Percentiles rank a stretch among this genome's conserved stretches.
These are phyloP conservation scores for Zea mays DNA, from an alignment of 176 grass and related monocot species.

Conservation along the genomic window Zm-B73-REFERENCE-NAM-5.0 NC_050103.1:181010001-181010500, in stretches of 20 bases:
- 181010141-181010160: neutral
- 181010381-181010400: neutral
- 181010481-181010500: neutral
- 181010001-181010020: neutral
- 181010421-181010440: neutral
- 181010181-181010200: constrained; percentile 5
- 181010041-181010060: neutral
- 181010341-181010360: constrained; percentile 30
- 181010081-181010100: constrained; percentile 8
- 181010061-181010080: neutral
- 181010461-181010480: neutral
- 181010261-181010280: constrained; percentile 10
- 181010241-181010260: neutral
- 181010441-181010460: neutral
- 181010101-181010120: neutral
- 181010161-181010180: neutral
- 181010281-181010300: constrained; percentile 15
- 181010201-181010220: constrained; percentile 10
- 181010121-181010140: constrained; percentile 1
- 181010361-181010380: neutral
- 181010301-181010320: constrained; percentile 46
- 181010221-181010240: constrained; percentile 23
- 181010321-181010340: constrained; percentile 53
- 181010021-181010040: neutral
- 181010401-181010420: neutral